These are phyloP conservation scores for Malassezia sympodialis DNA, from an alignment of 1,284 basidiomycete species.

Conservation along the genomic window DNA sequence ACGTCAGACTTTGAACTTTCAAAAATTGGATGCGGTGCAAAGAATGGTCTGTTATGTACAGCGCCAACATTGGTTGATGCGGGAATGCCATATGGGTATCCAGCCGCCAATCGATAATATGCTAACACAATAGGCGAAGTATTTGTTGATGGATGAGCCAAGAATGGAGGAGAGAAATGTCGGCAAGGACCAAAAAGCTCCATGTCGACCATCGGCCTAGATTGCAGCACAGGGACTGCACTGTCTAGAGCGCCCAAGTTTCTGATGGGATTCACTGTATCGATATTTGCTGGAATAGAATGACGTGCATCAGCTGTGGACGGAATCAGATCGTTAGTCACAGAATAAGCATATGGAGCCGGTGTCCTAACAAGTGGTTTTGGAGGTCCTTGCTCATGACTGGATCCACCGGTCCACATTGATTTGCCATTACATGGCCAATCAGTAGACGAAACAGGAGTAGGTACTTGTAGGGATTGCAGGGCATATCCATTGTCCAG, in stretches of 20 bases:
- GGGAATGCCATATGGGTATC: slow-evolving; percentile 12
- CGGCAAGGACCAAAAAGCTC: neutral
- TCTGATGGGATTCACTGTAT: neutral
- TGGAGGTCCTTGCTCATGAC: neutral
- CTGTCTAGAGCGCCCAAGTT: neutral
- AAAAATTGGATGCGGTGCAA: neutral
- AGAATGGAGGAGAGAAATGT: neutral
- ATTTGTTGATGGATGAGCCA: neutral
- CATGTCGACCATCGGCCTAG: neutral
- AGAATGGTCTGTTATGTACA: neutral
- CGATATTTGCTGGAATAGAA: neutral
- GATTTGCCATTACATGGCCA: neutral
- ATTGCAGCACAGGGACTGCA: neutral
- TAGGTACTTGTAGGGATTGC: neutral
- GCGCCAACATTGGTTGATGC: slow-evolving; percentile 1
- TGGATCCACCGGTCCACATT: neutral
- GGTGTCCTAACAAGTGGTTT: neutral
- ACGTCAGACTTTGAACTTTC: neutral
- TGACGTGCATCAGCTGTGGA: neutral
- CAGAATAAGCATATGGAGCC: neutral
- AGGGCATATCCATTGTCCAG: neutral
- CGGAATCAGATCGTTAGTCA: neutral
- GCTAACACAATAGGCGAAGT: slow-evolving; percentile 1
- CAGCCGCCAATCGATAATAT: slow-evolving; percentile 14
- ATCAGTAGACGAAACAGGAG: neutral